A percentile compares a stretch with the other conserved stretches of the same genome.
Evolutionary conservation across 2,329 filamentous ascomycete genomes (phyloP).

Genomic region (Aspergillus uvarum): DNA sequence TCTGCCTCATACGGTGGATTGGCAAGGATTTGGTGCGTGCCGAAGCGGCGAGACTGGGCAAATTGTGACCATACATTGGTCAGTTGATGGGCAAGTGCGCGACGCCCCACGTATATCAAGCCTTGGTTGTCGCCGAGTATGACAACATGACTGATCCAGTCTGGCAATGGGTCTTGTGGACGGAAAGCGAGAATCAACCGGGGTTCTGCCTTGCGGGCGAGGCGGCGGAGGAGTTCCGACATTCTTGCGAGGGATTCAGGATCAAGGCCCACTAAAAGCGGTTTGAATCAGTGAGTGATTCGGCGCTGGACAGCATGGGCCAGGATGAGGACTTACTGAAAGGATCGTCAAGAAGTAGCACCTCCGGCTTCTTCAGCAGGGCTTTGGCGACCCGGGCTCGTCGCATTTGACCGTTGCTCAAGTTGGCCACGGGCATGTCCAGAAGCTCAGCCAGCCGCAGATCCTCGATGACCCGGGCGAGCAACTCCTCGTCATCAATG

Average conservation of each 20-base stretch:
- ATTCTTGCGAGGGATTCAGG: slow-evolving; percentile 73
- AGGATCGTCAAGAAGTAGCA: slow-evolving; percentile 85
- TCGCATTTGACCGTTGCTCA: slow-evolving; percentile 91
- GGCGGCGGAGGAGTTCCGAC: slow-evolving; percentile 65
- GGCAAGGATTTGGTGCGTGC: no score
- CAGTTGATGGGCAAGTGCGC: slow-evolving; percentile 30
- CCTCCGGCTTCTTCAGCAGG: slow-evolving; percentile 72
- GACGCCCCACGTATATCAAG: slow-evolving; percentile 65
- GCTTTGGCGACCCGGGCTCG: slow-evolving; percentile 86
- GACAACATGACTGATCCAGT: slow-evolving; percentile 85
- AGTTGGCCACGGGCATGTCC: slow-evolving; percentile 78
- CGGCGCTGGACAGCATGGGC: not conserved
- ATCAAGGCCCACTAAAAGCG: slow-evolving; percentile 73
- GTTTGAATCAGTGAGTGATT: slow-evolving; percentile 15
- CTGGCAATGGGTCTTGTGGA: slow-evolving; percentile 81
- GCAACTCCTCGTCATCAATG: slow-evolving; percentile 49
- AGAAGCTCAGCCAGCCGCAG: slow-evolving; percentile 68
- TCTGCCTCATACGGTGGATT: not conserved
- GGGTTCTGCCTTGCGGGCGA: slow-evolving; percentile 67
- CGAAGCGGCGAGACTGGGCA: no score
- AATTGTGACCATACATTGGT: no score
- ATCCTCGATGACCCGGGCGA: slow-evolving; percentile 66
- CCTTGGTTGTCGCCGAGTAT: slow-evolving; percentile 68
- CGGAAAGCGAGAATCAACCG: slow-evolving; percentile 74
- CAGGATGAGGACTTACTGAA: slow-evolving; percentile 59